Conservation (phyloP, 805 yeast species). For the Candida xiaguanensis region DNA sequence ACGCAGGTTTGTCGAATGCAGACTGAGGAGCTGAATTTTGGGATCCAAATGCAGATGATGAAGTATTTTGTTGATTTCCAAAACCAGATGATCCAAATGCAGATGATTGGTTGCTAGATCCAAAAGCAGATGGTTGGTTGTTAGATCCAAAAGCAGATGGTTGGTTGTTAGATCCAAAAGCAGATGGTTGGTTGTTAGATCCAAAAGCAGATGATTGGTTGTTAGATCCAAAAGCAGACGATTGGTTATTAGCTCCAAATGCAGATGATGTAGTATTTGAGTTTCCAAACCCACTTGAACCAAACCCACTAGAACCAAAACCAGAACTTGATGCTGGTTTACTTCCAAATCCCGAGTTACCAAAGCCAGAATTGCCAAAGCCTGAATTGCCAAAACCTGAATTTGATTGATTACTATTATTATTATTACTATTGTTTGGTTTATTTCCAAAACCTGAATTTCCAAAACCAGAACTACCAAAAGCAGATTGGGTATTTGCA, state of each 20-base stretch:
- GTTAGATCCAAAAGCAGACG: slow-evolving; percentile 2
- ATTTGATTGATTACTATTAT: slow-evolving; percentile 9
- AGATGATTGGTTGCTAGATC: slow-evolving; percentile 5
- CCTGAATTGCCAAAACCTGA: slow-evolving; percentile 12
- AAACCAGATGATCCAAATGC: slow-evolving; percentile 8
- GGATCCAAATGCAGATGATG: too few relatives aligned
- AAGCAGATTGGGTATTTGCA: slow-evolving; percentile 7
- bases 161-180: slow-evolving; percentile 1
- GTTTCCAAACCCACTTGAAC: slow-evolving; percentile 3
- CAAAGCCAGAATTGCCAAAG: slow-evolving; percentile 12
- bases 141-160: slow-evolving; percentile 8
- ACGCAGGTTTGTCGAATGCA: not conserved
- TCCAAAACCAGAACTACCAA: slow-evolving; percentile 16
- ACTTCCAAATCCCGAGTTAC: slow-evolving; percentile 7
- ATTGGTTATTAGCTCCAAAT: slow-evolving; percentile 7
- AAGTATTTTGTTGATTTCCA: not conserved
- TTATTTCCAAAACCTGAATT: slow-evolving; percentile 12
- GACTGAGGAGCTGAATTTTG: not conserved
- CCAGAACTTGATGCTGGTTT: slow-evolving; percentile 7
- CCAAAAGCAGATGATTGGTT: slow-evolving; percentile 7
- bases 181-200: not conserved
- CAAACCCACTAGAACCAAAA: slow-evolving; percentile 10
- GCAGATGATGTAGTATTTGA: slow-evolving; percentile 4
- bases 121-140: slow-evolving; percentile 9
- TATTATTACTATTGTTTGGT: slow-evolving; percentile 14